Percentiles rank a stretch among this genome's conserved stretches.
These are phyloP conservation scores for Triadica sebifera DNA, from an alignment of 345 rosid genomes.

Conservation along the genomic window DNA sequence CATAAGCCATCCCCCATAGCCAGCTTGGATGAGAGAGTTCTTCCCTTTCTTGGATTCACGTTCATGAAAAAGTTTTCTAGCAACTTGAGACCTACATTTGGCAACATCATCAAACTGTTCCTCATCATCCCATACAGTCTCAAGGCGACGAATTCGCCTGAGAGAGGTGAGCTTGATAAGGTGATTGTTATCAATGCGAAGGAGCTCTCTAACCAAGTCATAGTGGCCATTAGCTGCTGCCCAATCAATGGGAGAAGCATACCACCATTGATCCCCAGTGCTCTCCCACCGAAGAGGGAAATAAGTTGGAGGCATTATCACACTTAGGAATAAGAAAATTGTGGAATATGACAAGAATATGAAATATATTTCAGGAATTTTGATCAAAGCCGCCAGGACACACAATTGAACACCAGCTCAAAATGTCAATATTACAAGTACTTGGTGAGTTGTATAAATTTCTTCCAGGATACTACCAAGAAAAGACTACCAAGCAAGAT, in stretches of 20 bases:
- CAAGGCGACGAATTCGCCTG: conserved; percentile 86
- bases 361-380: background rate
- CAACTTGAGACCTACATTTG: conserved; percentile 64
- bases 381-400: conserved; percentile 1
- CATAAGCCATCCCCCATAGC: conserved; percentile 90
- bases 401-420: background rate
- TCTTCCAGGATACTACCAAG: background rate
- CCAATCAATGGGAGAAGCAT: conserved; percentile 88
- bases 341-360: background rate
- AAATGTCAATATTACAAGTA: background rate
- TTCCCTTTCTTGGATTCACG: conserved; percentile 52
- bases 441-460: background rate
- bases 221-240: conserved; percentile 94
- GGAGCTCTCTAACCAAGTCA: conserved; percentile 84
- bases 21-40: conserved; percentile 65
- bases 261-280: conserved; percentile 99
- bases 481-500: background rate
- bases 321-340: background rate
- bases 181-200: conserved; percentile 74
- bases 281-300: conserved; percentile 96
- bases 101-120: conserved; percentile 66
- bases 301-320: conserved; percentile 57
- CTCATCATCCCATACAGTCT: conserved; percentile 90
- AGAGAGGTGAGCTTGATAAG: conserved; percentile 91
- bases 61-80: conserved; percentile 59